Evolutionary conservation across 2,329 filamentous ascomycete genomes (phyloP).

Genomic region (Epichloe sibirici): DNA sequence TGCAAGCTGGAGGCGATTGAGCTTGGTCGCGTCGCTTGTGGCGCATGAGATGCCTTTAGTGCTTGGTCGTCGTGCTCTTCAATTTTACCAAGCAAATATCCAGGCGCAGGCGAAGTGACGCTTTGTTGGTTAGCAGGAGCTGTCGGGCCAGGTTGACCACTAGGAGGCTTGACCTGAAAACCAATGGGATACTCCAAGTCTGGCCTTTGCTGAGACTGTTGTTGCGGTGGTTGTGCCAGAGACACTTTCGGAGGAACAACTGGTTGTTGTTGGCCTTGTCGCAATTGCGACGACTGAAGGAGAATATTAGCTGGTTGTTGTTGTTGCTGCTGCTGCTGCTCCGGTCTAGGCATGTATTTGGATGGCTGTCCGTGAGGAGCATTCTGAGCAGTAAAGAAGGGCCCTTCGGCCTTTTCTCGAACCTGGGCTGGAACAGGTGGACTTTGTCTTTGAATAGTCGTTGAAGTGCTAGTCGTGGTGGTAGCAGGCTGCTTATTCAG

Average conservation of each 20-base stretch:
- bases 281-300: neutral
- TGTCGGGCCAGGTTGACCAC: neutral
- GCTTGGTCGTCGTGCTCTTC: slow-evolving; percentile 8
- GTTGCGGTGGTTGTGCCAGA: neutral
- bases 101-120: neutral
- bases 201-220: neutral
- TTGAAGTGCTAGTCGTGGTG: neutral
- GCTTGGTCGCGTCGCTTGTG: neutral
- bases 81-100: slow-evolving; percentile 7
- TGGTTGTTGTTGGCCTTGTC: neutral
- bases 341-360: neutral
- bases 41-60: neutral
- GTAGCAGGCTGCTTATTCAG: neutral
- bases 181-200: slow-evolving; percentile 4
- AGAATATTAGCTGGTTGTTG: neutral
- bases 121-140: neutral
- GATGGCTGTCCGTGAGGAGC: neutral
- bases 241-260: neutral
- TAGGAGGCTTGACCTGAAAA: slow-evolving; percentile 1
- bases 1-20: slow-evolving; percentile 4
- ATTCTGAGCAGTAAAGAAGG: slow-evolving; percentile 3
- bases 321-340: neutral
- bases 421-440: slow-evolving; percentile 6
- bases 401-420: neutral
- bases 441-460: neutral